Evolutionary conservation across 306 rosid genomes (phyloP), one percentile per base, ranked within the genome.

Genomic region (Vicia sativa): DNA sequence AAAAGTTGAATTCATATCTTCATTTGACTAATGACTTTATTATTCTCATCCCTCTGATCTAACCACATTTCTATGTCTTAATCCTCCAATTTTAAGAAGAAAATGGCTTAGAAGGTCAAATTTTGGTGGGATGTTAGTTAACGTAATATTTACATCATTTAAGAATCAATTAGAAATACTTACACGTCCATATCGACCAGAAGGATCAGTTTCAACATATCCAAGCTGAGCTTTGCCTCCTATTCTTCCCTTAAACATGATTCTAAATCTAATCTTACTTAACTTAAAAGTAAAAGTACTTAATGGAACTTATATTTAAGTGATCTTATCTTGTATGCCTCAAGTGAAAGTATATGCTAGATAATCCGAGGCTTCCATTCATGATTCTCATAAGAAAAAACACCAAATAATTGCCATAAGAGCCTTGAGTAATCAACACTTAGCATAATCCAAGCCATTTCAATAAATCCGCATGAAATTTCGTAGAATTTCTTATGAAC

Each of bases 131-230:
- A n/a, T n/a, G n/a, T n/a, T n/a, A n/a, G n/a, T n/a, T n/a, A n/a
- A n/a, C n/a, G n/a, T n/a, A n/a, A n/a, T n/a, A n/a, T n/a, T n/a
- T n/a, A n/a, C n/a, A n/a, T n/a, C n/a, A n/a, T n/a, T n/a, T n/a
- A n/a, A 68, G 23, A 35, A 72, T 71, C 18, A 65, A 45, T 14
- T 12, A 48, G 59, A 78, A 62, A 62, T 9, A 78, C 89, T 84
- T 85, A 89, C 97, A 21, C 97, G 87, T 65, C 97, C 96, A 77
- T 92, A 92, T 65, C 97, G 84, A 67, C 87, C 91, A 8, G 97
- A 82, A 37, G 97, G 96, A 23, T 92, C 96, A 31, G 89, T 89
- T 77, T 92, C 97, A 71, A 81, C 92, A 73, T 85, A 92, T 57
- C 79, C 84, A 67, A 62, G 69, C 10, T 68, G 67, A 55, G 82